Base-by-base conservation (phyloP, 139 green algal species). In the Eudorina sp. region DNA sequence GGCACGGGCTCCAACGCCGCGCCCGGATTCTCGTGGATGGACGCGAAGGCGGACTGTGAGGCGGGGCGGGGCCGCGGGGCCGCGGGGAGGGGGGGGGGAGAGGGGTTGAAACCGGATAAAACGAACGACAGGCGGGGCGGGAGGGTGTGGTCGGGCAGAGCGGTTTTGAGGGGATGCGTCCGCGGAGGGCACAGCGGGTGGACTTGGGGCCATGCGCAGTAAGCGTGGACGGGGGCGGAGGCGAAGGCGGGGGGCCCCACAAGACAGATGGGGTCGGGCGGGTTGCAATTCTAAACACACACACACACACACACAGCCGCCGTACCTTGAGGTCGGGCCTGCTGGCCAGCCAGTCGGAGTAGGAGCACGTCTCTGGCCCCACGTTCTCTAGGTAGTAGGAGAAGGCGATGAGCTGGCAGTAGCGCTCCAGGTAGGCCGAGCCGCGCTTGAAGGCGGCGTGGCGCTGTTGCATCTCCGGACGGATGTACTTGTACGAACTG, bases 401-500 rank as follows among this genome's bases (percentile, higher is more conserved):
- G 86, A 98, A 98, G 8, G 91, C 92, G 86, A 99, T 97, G 48
- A 99, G 93, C 92, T 98, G 89, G 91, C 94, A 97, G 94, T 99
- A 99, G 82, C 97, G 94, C 92, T 99, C 95, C 64, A 99, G 94
- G 90, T 98, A 98, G 29, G 96, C 94, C 11, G 88, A 91, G 34
- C 95, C 97, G 25, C 96, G 90, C 82, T 95, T 96, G 92, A 99
- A 99, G 11, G 95, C 95, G 19, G 90, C 90, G 88, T 97, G 94
- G 70, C 95, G 93, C 53, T 91, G 89, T 79, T 93, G 84, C 83
- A 92, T 86, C 89, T 93, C 92, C 9, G 92, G 83, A 0, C 89
- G 88, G 19, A 93, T 88, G 90, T 87, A 92, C 86, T 92, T 92
- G 88, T 95, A 95, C 3, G 84, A 82, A 31, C 55, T 74, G 46